Conservation (phyloP, 257 asterid genomes). For the Rauvolfia tetraphylla region DNA sequence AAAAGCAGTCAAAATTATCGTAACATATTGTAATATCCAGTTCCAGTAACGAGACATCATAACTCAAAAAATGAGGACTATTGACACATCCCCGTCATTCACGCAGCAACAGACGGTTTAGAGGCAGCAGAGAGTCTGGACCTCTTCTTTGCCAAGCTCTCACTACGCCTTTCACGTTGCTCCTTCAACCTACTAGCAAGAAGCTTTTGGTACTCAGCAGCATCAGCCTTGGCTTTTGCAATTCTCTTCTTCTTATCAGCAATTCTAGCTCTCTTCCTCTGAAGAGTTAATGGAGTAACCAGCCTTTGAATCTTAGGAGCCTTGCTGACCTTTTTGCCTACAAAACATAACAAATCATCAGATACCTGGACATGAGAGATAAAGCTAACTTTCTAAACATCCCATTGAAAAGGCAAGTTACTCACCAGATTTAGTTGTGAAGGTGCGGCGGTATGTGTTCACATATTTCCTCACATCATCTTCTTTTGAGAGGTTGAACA, state of each 20-base stretch:
- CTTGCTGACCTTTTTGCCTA: conserved; percentile 72
- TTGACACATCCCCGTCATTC: not conserved
- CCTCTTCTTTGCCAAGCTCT: conserved; percentile 75
- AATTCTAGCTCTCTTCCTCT: conserved; percentile 76
- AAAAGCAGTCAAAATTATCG: conserved; percentile 30
- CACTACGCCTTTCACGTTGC: conserved; percentile 69
- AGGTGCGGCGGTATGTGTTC: conserved; percentile 68
- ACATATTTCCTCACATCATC: conserved; percentile 79
- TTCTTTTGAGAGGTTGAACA: conserved; percentile 66
- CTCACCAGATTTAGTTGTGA: conserved; percentile 59
- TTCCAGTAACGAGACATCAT: not conserved
- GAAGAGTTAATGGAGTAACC: conserved; percentile 79
- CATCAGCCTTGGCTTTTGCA: conserved; percentile 70
- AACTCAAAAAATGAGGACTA: conserved; percentile 4
- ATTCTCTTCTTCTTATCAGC: conserved; percentile 74
- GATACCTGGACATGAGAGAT: not conserved
- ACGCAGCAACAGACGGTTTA: conserved; percentile 45
- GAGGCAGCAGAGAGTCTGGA: conserved; percentile 62
- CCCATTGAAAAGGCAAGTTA: not conserved
- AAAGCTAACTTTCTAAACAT: not conserved
- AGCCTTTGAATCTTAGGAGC: conserved; percentile 84
- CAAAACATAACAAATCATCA: not conserved
- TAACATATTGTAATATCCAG: conserved; percentile 12
- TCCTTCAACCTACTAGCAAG: conserved; percentile 73
- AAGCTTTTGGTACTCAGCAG: conserved; percentile 72